Evolutionary conservation across 192 early-diverging fungal genomes (phyloP).

Genomic region (Linnemannia schmuckeri): DNA sequence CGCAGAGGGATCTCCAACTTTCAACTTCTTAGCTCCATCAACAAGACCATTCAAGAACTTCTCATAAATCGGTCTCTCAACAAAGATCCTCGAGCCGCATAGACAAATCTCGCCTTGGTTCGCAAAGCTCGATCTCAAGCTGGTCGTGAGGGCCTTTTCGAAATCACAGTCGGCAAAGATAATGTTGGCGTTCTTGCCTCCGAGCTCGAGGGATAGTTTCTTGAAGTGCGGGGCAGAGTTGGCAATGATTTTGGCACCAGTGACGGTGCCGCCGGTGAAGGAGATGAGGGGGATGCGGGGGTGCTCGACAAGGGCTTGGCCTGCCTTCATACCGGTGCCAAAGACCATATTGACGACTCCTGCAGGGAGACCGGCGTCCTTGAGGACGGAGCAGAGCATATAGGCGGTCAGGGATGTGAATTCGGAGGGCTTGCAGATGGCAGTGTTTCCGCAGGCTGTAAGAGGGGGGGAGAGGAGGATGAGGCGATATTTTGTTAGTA

Average conservation of each 20-base stretch:
- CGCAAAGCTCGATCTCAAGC: constrained; percentile 68
- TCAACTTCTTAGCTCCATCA: constrained; percentile 58
- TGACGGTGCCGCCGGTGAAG: constrained; percentile 81
- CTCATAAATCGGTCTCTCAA: constrained; percentile 72
- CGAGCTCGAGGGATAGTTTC: constrained; percentile 79
- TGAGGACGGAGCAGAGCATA: constrained; percentile 73
- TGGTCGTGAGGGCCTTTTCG: constrained; percentile 68
- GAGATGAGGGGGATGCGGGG: constrained; percentile 74
- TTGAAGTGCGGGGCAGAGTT: constrained; percentile 69
- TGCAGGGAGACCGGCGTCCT: constrained; percentile 74
- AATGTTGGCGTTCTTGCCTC: constrained; percentile 84
- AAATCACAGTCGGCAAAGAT: constrained; percentile 79
- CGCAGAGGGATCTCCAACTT: constrained; percentile 73
- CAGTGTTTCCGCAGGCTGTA: constrained; percentile 73
- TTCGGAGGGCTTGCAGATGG: constrained; percentile 81
- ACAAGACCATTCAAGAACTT: constrained; percentile 68
- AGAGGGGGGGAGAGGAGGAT: not conserved
- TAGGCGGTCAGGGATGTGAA: constrained; percentile 68
- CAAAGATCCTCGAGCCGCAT: constrained; percentile 78
- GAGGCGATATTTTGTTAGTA: not conserved
- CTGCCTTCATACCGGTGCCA: constrained; percentile 70
- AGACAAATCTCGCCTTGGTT: constrained; percentile 87
- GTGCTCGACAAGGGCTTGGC: constrained; percentile 76
- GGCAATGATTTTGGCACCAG: constrained; percentile 66
- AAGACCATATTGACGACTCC: constrained; percentile 87